Conservation (phyloP, 2,329 filamentous ascomycete genomes). For the Aspergillus pseudotamarii region DNA sequence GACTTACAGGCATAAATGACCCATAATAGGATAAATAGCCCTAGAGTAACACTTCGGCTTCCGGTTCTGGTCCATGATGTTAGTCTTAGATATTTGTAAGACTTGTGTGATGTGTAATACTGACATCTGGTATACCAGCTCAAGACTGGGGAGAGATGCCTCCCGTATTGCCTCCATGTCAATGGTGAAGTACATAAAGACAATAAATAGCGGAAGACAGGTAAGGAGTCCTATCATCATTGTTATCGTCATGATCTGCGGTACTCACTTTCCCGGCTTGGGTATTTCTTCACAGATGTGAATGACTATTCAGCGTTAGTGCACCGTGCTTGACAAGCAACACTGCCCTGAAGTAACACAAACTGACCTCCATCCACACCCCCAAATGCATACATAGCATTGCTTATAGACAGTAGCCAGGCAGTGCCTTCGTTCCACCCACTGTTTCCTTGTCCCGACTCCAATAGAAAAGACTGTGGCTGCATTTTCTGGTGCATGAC, state of each 20-base stretch:
- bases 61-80: background rate
- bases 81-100: background rate
- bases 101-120: background rate
- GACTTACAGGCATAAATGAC: background rate
- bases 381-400: slow-evolving; percentile 24
- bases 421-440: slow-evolving; percentile 14
- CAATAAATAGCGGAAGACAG: slow-evolving; percentile 1
- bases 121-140: slow-evolving; percentile 6
- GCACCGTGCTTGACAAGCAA: background rate
- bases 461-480: slow-evolving; percentile 1
- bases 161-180: background rate
- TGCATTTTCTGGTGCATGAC: slow-evolving; percentile 6
- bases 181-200: slow-evolving; percentile 1
- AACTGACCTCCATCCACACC: slow-evolving; percentile 16
- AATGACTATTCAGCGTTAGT: slow-evolving; percentile 7
- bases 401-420: slow-evolving; percentile 17
- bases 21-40: background rate
- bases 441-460: slow-evolving; percentile 7
- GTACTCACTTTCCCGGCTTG: slow-evolving; percentile 5
- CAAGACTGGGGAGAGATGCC: slow-evolving; percentile 1
- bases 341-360: background rate
- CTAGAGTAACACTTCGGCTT: background rate
- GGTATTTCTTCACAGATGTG: slow-evolving; percentile 24
- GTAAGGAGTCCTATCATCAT: background rate
- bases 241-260: slow-evolving; percentile 9